Base-by-base conservation (phyloP, 805 yeast species). In the Yamadazyma paraphyllophila region DNA sequence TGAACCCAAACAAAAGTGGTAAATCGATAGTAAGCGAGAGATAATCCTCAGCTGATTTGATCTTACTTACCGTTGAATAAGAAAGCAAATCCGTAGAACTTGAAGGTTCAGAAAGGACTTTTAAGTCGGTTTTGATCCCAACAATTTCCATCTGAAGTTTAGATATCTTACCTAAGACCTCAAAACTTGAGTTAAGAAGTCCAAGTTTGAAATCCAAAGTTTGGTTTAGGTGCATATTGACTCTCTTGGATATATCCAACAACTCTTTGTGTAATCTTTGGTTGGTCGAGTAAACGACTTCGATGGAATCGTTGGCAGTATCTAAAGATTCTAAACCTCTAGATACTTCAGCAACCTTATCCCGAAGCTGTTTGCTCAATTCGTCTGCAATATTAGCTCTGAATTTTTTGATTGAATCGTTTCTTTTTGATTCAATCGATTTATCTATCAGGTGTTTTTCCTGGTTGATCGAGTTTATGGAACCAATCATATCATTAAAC, bases 1-100 rank as follows among this genome's bases (percentile, higher is more conserved):
- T 76, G n/a, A 84, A 67, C 1, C 94, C 94, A 59, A 85, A 84
- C 1, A 85, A 62, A 10, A 85, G 58, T 0, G 96, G 96, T 24
- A 87, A 58, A 58, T 87, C 94, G 11, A 79, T 71, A 0, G 84
- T 79, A 34, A 70, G 53, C 2, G 75, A 66, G 4, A 71, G 57
- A 44, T 64, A 58, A 47, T 71, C 69, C 52, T 71, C 76, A 16
- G 63, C 53, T 8, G 46, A 47, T 39, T 66, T 69, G 25, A 69
- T 62, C 16, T 49, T 42, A 41, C 52, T 56, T 16, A 67, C 57
- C 3, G 57, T 56, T 25, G 61, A 52, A 43, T 44, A 58, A 2
- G 58, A 49, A 16, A 56, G 37, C 3, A 39, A 14, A 6, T 45
- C 39, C 4, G 29, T 25, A 5, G 41, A 36, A 2, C 13, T 29